Base-by-base conservation (phyloP, 305 asterid species). In the Fraxinus baroniana region DNA sequence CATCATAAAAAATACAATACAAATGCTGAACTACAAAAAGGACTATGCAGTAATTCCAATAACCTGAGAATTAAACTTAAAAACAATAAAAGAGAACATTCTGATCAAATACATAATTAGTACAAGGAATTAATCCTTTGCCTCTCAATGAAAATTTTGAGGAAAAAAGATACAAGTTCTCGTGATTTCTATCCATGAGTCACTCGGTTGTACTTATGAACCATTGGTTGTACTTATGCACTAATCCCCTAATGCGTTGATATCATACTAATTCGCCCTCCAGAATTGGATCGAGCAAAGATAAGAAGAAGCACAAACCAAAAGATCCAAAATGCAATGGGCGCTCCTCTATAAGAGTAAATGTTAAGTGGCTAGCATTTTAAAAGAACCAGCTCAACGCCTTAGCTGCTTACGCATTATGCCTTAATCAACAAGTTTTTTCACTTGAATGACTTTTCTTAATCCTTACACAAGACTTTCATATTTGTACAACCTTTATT, bases 391-490 rank as follows among this genome's bases (percentile, higher is more conserved):
- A 1, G 46, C 3, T 57, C 77, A 74, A 15, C 18, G 35, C 77
- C 26, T 79, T 75, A 64, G 73, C 12, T 33, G 60, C 79, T 35
- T 30, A 46, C 41, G 78, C 75, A 62, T 68, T 57, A 37, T 78
- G 55, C 78, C 83, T 71, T 20, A 18, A 28, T 81, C 64, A 75
- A 44, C 26, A 57, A 82, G 84, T 39, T 32, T 33, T 44, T 64
- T 70, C 18, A 77, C 82, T n/a, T 60, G 70, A 60, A 72, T 32
- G 62, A 62, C 44, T 44, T 60, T 60, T 26, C 70, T 60, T 60
- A 39, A 46, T 62, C 32, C 17, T 78, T 44, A 46, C 41, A 8
- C 46, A 24, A 52, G 9, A 81, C 44, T 5, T 79, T 75, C n/a
- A n/a, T n/a, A n/a, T n/a, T n/a, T n/a, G n/a, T n/a, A n/a, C n/a